phyloP scores from a whole-genome alignment of 192 early-diverging fungal species.

The Dimargaris verticillata region DNA sequence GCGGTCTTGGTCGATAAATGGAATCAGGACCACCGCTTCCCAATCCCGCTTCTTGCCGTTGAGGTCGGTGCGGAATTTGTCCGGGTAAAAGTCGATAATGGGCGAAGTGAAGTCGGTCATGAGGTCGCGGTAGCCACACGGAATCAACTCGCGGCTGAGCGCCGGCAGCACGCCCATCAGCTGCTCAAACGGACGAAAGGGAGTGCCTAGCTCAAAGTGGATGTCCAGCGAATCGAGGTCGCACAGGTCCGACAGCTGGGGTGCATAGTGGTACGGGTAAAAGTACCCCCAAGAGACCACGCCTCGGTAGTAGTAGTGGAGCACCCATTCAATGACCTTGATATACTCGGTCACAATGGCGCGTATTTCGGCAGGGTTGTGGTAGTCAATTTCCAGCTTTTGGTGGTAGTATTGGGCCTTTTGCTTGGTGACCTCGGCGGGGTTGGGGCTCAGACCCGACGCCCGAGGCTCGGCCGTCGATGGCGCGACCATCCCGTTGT shows the following conservation, averaged over 20 bases:
- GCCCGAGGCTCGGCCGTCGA: background rate
- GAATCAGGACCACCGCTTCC: constrained; percentile 97
- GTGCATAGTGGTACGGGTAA: constrained; percentile 95
- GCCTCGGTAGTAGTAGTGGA: constrained; percentile 92
- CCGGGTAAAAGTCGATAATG: constrained; percentile 91
- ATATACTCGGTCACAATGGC: constrained; percentile 48
- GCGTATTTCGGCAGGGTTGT: constrained; percentile 12
- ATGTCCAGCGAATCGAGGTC: constrained; percentile 19
- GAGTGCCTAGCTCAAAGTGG: constrained; percentile 59
- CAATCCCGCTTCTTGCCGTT: constrained; percentile 98
- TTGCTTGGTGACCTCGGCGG: constrained; percentile 22
- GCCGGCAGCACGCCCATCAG: constrained; percentile 97
- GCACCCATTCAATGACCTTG: constrained; percentile 92
- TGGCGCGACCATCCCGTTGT: too few relatives aligned
- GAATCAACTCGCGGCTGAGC: constrained; percentile 67
- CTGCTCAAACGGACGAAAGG: constrained; percentile 94
- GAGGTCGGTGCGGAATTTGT: constrained; percentile 77
- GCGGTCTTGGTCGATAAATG: constrained; percentile 87
- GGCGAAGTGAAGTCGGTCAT: constrained; percentile 75
- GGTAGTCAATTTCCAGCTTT: constrained; percentile 35
- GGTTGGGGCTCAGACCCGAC: background rate
- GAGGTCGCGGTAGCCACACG: constrained; percentile 57
- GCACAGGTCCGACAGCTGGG: constrained; percentile 71
- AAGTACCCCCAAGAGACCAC: constrained; percentile 96
- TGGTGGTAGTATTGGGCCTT: constrained; percentile 54